Percentiles rank a stretch among this genome's conserved stretches.
These are phyloP conservation scores for Ogataea kodamae DNA, from an alignment of 805 yeast species.

Conservation along the genomic window DNA sequence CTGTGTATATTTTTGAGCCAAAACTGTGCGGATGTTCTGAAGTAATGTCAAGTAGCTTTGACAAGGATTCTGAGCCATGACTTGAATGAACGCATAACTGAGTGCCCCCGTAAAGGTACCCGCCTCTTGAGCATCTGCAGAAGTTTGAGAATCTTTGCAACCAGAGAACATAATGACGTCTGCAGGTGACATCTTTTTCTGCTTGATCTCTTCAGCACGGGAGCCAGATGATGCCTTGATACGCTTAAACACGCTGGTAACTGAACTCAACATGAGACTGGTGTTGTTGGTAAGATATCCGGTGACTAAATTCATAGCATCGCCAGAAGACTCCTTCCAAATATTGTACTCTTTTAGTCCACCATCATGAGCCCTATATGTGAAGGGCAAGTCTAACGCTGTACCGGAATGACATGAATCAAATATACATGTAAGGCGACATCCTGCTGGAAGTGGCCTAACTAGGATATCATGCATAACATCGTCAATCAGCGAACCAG, in stretches of 20 bases:
- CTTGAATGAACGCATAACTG: constrained; percentile 73
- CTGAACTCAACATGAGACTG: constrained; percentile 39
- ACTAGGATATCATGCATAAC: constrained; percentile 70
- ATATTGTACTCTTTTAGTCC: constrained; percentile 76
- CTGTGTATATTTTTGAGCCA: constrained; percentile 66
- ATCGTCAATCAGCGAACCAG: constrained; percentile 73
- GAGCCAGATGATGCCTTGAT: constrained; percentile 31
- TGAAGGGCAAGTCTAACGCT: constrained; percentile 73
- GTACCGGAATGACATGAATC: constrained; percentile 89
- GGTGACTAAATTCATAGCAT: constrained; percentile 54
- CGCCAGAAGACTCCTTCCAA: constrained; percentile 70
- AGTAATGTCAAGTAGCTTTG: constrained; percentile 68
- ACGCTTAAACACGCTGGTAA: constrained; percentile 33
- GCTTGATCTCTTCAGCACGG: constrained; percentile 41
- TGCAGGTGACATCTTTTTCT: constrained; percentile 65
- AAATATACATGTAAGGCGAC: constrained; percentile 72
- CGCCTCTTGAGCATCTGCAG: constrained; percentile 75
- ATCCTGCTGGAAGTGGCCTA: constrained; percentile 64
- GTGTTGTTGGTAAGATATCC: constrained; percentile 61
- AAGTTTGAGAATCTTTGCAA: constrained; percentile 79
- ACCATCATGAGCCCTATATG: constrained; percentile 75
- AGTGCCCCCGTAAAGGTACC: constrained; percentile 80
- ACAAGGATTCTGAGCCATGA: constrained; percentile 54
- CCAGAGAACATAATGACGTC: constrained; percentile 77
- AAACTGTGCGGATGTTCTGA: constrained; percentile 63